Evolutionary conservation across 192 early-diverging fungal genomes (phyloP), one percentile per base, ranked within the genome.

Genomic region (Umbelopsis ramanniana): DNA sequence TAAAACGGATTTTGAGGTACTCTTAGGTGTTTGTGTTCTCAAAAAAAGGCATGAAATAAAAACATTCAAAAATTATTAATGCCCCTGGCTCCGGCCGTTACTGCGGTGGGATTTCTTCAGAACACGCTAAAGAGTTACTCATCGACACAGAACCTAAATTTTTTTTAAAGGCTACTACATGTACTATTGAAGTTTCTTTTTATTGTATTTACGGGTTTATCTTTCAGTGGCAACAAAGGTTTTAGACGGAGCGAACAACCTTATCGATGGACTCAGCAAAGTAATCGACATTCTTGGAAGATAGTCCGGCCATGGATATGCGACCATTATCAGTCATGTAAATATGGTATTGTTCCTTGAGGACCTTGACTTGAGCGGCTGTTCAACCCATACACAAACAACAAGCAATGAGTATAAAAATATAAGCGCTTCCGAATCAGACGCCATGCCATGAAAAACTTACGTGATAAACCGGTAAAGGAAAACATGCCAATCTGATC

Each of bases 401-500:
- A 69, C 24, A 60, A 1, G 26, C 15, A 46, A 24, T 8, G 48
- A 29, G 23, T 47, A 40, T 40, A 40, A 40, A 40, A 40, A 40
- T 40, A 40, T 40, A n/a, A n/a, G n/a, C n/a, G n/a, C n/a, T n/a
- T n/a, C n/a, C n/a, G n/a, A n/a, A n/a, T n/a, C n/a, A n/a, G n/a
- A n/a, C n/a, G n/a, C 40, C 11, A 43, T 26, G 53, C 23, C 52
- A 52, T 23, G 57, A 37, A 19, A 26, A 33, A 80, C 73, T 69
- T 82, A 88, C 85, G 72, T 50, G 71, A 88, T 68, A 98, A 81
- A 17, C 97, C 97, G 2, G 97, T 98, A 82, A 90, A 99, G 23
- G 92, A 93, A 80, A 99, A 99, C 97, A 99, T 99, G 75, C 97
- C 97, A 76, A 98, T 97, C 82, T 99, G 97, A 63, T 92, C 89